phyloP scores from a whole-genome alignment of 2,329 filamentous ascomycete genomes.

The Colletotrichum eremochloae region DNA sequence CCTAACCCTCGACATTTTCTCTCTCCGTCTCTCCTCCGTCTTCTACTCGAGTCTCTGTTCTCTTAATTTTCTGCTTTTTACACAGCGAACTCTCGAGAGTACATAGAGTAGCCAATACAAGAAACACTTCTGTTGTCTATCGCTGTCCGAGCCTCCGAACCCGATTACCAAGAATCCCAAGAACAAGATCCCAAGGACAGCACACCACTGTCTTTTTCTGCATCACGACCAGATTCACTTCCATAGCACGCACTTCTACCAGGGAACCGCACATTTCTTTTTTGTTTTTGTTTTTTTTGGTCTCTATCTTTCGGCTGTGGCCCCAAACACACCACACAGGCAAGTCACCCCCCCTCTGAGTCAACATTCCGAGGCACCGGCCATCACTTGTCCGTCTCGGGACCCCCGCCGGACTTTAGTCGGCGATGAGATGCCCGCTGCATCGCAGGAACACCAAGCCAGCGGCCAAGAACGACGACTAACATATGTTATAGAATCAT shows the following conservation, averaged over 20 bases:
- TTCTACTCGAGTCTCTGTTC: slow-evolving; percentile 29
- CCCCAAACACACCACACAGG: slow-evolving; percentile 5
- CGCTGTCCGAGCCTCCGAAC: slow-evolving; percentile 25
- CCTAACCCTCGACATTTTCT: slow-evolving; percentile 15
- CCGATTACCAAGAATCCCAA: slow-evolving; percentile 26
- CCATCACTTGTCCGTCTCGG: slow-evolving; percentile 1
- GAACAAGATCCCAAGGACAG: slow-evolving; percentile 23
- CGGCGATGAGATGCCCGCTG: slow-evolving; percentile 16
- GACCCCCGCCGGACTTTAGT: slow-evolving; percentile 37
- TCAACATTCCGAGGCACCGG: neutral
- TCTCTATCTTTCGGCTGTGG: neutral
- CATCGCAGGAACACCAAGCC: neutral
- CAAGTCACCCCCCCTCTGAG: slow-evolving; percentile 9
- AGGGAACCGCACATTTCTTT: slow-evolving; percentile 2
- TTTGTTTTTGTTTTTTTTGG: neutral
- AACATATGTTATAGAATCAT: slow-evolving; percentile 48
- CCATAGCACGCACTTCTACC: slow-evolving; percentile 27
- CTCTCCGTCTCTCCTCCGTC: slow-evolving; percentile 10
- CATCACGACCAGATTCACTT: slow-evolving; percentile 25
- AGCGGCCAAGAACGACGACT: neutral
- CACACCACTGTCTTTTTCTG: slow-evolving; percentile 6
- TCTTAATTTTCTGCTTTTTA: slow-evolving; percentile 21
- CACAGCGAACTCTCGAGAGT: slow-evolving; percentile 23
- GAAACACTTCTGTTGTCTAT: slow-evolving; percentile 36
- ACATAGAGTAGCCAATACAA: slow-evolving; percentile 41